phyloP scores from a whole-genome alignment of 352 stramenopile species.

The Phytophthora constricta region DNA sequence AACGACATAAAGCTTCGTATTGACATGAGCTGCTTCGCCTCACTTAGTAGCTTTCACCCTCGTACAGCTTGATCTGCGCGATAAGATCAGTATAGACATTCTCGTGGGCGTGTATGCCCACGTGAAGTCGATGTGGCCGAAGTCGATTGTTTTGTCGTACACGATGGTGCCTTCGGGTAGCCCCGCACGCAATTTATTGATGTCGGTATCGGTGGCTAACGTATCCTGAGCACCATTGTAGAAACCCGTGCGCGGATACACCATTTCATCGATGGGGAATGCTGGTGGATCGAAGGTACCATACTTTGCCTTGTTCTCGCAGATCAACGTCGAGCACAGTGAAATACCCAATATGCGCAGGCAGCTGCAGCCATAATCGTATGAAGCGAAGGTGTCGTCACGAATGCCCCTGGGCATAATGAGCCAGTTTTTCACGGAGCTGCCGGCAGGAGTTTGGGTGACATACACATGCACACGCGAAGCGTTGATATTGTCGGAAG shows the following conservation, averaged over 20 bases:
- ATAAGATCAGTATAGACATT: slow-evolving; percentile 52
- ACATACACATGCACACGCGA: slow-evolving; percentile 58
- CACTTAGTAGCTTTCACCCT: slow-evolving; percentile 44
- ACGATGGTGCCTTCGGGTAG: slow-evolving; percentile 47
- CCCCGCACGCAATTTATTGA: slow-evolving; percentile 41
- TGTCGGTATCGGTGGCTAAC: slow-evolving; percentile 39
- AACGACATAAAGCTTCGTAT: slow-evolving; percentile 20
- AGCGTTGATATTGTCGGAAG: slow-evolving; percentile 52
- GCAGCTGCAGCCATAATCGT: slow-evolving; percentile 56
- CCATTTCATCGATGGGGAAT: slow-evolving; percentile 36
- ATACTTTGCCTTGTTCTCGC: slow-evolving; percentile 54
- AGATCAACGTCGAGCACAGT: slow-evolving; percentile 38
- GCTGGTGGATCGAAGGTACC: slow-evolving; percentile 43
- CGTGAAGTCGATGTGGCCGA: slow-evolving; percentile 60
- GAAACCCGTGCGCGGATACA: slow-evolving; percentile 47
- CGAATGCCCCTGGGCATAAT: slow-evolving; percentile 60
- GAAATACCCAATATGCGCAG: slow-evolving; percentile 31
- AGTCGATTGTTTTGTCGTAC: slow-evolving; percentile 37
- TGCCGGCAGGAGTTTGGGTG: slow-evolving; percentile 50
- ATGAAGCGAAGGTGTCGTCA: slow-evolving; percentile 51
- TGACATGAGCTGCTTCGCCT: background rate
- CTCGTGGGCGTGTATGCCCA: slow-evolving; percentile 41
- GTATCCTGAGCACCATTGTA: slow-evolving; percentile 49
- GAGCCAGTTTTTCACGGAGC: slow-evolving; percentile 57
- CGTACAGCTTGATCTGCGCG: slow-evolving; percentile 42